Base-by-base conservation (phyloP, 352 stramenopile genomes). In the Phytopythium aichiense region DNA sequence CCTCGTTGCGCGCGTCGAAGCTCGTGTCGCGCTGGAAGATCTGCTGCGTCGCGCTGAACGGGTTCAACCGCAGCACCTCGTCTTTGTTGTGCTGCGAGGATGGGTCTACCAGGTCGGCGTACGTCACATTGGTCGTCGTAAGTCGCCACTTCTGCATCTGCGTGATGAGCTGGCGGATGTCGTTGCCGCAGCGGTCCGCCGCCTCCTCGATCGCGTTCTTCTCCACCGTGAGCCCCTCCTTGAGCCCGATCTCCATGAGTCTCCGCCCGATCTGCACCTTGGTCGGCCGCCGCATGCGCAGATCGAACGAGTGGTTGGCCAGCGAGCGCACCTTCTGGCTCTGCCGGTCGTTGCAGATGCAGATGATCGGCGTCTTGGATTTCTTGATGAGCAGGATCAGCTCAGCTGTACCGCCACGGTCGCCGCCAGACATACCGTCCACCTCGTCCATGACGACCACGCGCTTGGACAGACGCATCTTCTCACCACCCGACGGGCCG, bases 401-500 rank as follows among this genome's bases (percentile, higher is more conserved):
- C 80, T 99, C 97, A 20, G 88, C 82, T 13, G 98, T 99, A 48
- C 97, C 97, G 51, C 94, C 96, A 15, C 97, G 82, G 77, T 99
- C 98, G 13, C 95, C 95, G 1, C 88, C 92, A 30, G 92, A 97
- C 97, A 99, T 99, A 25, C 97, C 97, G 71, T 99, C 97, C 3
- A 99, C 97, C 81, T 99, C 97, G 64, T 99, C 97, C 98, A 99
- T 99, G 62, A 99, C 93, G 15, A 99, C 84, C 51, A 98, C 84
- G 22, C 96, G 92, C 71, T 93, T 91, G 54, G 79, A 75, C 9
- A 94, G 60, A 46, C 84, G 76, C 64, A 94, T 79, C 31, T 77
- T 77, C 15, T 83, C 67, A 18, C 81, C 77, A 7, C 61, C 64
- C 5, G 77, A 83, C 9, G 67, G 23, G 0, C 40, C 55, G 31